phyloP scores from a whole-genome alignment of 495 filamentous ascomycete species.

The Niebla homalea region DNA sequence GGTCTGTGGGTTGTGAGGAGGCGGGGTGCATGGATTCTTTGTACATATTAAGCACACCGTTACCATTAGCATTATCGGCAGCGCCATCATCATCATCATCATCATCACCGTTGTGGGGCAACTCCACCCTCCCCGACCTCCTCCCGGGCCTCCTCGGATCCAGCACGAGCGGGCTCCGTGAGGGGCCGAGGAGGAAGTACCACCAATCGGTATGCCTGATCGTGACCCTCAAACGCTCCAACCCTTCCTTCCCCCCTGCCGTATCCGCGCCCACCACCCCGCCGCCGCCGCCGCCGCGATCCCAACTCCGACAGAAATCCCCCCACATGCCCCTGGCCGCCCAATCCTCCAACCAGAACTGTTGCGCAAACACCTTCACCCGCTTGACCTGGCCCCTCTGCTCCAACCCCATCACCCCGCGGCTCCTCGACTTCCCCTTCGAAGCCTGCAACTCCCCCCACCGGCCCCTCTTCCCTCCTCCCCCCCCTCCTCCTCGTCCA shows the following conservation, averaged over 20 bases:
- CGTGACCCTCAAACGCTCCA: constrained; percentile 12
- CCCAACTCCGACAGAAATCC: constrained; percentile 1
- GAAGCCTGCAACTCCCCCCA: background rate
- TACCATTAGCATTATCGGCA: background rate
- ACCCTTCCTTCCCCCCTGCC: background rate
- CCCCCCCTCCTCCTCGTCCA: no score
- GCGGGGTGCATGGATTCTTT: no score
- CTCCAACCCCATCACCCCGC: background rate
- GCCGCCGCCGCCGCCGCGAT: background rate
- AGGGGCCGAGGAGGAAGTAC: constrained; percentile 17
- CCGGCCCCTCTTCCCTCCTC: background rate
- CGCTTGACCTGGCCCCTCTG: background rate
- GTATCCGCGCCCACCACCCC: background rate
- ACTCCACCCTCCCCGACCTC: constrained; percentile 1
- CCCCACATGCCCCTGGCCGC: constrained; percentile 3
- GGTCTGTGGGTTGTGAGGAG: background rate
- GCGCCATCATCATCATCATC: constrained; percentile 1
- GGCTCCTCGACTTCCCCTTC: no score
- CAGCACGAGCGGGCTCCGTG: constrained; percentile 13
- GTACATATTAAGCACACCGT: background rate
- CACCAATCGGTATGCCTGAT: constrained; percentile 26
- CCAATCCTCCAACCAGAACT: constrained; percentile 19
- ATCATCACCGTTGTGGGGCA: background rate
- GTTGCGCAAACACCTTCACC: constrained; percentile 19
- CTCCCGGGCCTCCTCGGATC: constrained; percentile 13